Evolutionary conservation across 441 rosid species (phyloP).

Genomic region (California macrophylla): DNA sequence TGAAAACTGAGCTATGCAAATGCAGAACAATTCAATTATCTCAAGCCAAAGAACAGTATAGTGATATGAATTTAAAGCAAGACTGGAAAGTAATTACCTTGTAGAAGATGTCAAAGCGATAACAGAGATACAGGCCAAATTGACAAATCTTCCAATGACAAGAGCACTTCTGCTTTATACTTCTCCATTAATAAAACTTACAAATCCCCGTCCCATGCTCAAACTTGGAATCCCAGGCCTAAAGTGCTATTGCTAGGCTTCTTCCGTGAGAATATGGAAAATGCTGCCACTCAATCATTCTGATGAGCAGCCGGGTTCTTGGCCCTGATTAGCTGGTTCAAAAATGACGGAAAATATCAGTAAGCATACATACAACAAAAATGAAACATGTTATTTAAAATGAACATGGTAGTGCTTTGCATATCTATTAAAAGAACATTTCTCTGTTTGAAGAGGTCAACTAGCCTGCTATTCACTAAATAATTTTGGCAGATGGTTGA

Average conservation of each 20-base stretch:
- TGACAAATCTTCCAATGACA: conserved; percentile 29
- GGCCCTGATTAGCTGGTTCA: conserved; percentile 51
- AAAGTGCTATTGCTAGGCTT: conserved; percentile 14
- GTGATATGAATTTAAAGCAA: conserved; percentile 9
- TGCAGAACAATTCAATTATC: not conserved
- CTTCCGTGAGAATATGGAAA: conserved; percentile 11
- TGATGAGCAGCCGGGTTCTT: conserved; percentile 35
- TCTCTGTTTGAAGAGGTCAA: not conserved
- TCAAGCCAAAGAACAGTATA: conserved; percentile 3
- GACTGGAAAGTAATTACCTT: conserved; percentile 34
- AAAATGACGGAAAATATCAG: conserved; percentile 14
- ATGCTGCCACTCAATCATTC: conserved; percentile 33
- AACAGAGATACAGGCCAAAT: conserved; percentile 27
- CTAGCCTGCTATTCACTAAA: not conserved
- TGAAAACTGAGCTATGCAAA: not conserved
- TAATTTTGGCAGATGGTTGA: not conserved
- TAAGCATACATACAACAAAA: conserved; percentile 13
- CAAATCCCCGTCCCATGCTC: conserved; percentile 22
- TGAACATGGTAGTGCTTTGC: not conserved
- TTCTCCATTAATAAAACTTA: conserved; percentile 23
- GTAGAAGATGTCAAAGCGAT: conserved; percentile 27
- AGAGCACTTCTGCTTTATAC: conserved; percentile 23
- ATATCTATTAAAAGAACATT: not conserved
- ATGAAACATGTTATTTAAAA: conserved; percentile 4
- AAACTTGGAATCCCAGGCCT: conserved; percentile 21